These are phyloP conservation scores for Butyriboletus loyo DNA, from an alignment of 768 basidiomycete genomes.

Conservation along the genomic window DNA sequence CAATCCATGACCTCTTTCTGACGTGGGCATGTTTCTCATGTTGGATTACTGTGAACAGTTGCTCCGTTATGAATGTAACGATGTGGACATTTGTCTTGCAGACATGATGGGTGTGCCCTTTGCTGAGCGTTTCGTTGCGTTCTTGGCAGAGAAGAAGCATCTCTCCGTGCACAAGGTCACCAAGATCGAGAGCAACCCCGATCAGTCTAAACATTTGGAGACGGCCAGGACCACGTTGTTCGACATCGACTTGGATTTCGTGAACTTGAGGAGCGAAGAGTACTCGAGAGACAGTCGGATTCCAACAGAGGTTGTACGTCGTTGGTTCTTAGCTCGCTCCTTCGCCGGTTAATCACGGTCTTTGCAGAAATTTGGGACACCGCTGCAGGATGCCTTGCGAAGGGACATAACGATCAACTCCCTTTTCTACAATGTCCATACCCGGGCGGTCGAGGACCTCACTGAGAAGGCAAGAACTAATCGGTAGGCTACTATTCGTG, in stretches of 20 bases:
- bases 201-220: slow-evolving; percentile 97
- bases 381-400: slow-evolving; percentile 83
- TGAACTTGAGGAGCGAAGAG: slow-evolving; percentile 89
- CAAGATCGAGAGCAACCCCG: slow-evolving; percentile 90
- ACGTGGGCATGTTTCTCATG: slow-evolving; percentile 12
- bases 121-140: slow-evolving; percentile 72
- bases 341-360: not conserved
- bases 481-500: not conserved
- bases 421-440: slow-evolving; percentile 94
- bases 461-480: slow-evolving; percentile 62
- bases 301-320: slow-evolving; percentile 77
- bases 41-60: slow-evolving; percentile 46
- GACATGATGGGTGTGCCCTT: slow-evolving; percentile 90
- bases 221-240: slow-evolving; percentile 84
- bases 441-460: slow-evolving; percentile 78
- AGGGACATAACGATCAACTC: slow-evolving; percentile 95
- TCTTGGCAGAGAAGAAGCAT: slow-evolving; percentile 34
- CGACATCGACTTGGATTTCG: slow-evolving; percentile 85
- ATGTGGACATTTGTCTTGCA: slow-evolving; percentile 90
- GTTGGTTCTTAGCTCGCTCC: not conserved
- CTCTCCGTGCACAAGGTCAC: slow-evolving; percentile 52
- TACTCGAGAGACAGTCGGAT: slow-evolving; percentile 88
- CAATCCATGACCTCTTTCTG: slow-evolving; percentile 18
- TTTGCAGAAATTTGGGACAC: slow-evolving; percentile 83
- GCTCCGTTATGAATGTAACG: slow-evolving; percentile 76